Evolutionary conservation across 441 rosid species (phyloP).

Genomic region (Biscutella laevigata): DNA sequence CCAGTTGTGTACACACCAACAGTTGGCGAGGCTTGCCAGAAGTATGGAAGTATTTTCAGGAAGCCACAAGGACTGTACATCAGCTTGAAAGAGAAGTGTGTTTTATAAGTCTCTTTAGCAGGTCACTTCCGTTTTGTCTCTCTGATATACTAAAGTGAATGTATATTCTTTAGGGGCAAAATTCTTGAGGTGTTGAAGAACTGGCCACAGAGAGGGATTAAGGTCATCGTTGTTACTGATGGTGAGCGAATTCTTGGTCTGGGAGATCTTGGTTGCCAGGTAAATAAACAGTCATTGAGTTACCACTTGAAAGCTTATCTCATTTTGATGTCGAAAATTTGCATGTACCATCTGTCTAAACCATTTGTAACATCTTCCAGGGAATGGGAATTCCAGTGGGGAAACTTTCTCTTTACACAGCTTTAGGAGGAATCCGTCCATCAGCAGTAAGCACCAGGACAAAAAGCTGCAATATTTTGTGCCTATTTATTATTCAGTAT

Average conservation of each 20-base stretch:
- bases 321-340: neutral
- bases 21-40: slow-evolving; percentile 97
- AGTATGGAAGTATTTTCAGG: slow-evolving; percentile 90
- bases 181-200: slow-evolving; percentile 79
- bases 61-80: slow-evolving; percentile 92
- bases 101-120: neutral
- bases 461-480: neutral
- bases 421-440: slow-evolving; percentile 84
- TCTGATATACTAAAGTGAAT: slow-evolving; percentile 5
- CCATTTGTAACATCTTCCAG: slow-evolving; percentile 28
- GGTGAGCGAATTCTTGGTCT: slow-evolving; percentile 88
- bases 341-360: neutral
- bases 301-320: neutral
- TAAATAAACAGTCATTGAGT: slow-evolving; percentile 17
- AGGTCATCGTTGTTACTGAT: slow-evolving; percentile 89
- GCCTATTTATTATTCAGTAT: neutral
- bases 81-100: slow-evolving; percentile 85
- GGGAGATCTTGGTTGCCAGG: slow-evolving; percentile 98
- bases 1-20: slow-evolving; percentile 98
- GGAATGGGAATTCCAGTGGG: slow-evolving; percentile 99
- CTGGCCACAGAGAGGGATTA: slow-evolving; percentile 83
- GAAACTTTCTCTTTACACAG: slow-evolving; percentile 82
- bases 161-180: slow-evolving; percentile 49
- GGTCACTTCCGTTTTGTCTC: neutral
- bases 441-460: slow-evolving; percentile 51